Conservation (phyloP, 371 early-diverging fungal species). For the Astathelohania contejeani region DNA sequence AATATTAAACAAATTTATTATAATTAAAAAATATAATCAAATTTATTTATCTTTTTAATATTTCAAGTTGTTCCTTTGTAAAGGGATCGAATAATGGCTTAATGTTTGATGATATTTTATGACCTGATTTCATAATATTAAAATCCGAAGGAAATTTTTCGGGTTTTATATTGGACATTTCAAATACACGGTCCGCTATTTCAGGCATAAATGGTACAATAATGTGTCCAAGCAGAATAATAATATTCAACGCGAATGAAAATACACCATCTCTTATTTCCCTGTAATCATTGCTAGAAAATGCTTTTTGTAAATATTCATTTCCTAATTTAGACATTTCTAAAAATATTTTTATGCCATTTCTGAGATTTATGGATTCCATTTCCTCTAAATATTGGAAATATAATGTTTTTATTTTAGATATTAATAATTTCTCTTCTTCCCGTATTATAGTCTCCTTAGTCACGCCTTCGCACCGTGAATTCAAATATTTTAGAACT, state of each 20-base stretch:
- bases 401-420: conserved; percentile 64
- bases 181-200: conserved; percentile 43
- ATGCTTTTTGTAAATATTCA: conserved; percentile 63
- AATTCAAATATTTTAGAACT: conserved; percentile 70
- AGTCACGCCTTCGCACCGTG: conserved; percentile 65
- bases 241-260: conserved; percentile 62
- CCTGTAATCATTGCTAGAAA: conserved; percentile 67
- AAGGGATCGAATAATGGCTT: background rate
- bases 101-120: background rate
- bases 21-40: conserved; percentile 1
- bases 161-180: background rate
- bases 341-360: conserved; percentile 68
- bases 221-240: conserved; percentile 67
- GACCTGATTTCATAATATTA: background rate
- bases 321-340: conserved; percentile 82
- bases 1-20: too few species aligned
- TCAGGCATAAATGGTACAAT: conserved; percentile 81
- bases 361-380: conserved; percentile 67
- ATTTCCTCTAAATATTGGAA: conserved; percentile 61
- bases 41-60: background rate
- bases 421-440: conserved; percentile 54
- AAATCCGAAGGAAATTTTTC: background rate
- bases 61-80: background rate
- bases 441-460: conserved; percentile 53
- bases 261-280: conserved; percentile 71